Conservation (phyloP, 2,329 filamentous ascomycete species). For the Zymoseptoria tritici region DNA sequence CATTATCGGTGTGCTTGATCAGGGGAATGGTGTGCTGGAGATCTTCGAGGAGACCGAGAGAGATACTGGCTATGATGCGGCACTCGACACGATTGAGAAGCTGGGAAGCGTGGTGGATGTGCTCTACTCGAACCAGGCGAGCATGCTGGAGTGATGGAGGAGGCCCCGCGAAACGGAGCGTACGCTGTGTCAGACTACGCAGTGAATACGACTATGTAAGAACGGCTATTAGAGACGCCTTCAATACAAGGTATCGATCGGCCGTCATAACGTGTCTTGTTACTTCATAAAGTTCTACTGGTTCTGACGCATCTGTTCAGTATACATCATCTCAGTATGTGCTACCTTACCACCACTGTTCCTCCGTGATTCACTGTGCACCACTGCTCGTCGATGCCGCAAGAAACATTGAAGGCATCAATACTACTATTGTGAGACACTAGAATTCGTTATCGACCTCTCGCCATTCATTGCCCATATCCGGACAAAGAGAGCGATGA, state of each 20-base stretch:
- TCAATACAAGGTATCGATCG: not conserved
- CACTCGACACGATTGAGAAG: conserved; percentile 92
- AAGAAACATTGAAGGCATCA: too few relatives aligned
- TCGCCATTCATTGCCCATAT: too few relatives aligned
- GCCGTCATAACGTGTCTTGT: not conserved
- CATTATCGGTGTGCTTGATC: conserved; percentile 93
- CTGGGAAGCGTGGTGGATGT: conserved; percentile 95
- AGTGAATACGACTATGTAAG: not conserved
- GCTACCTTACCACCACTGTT: too few relatives aligned
- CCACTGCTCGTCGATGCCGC: too few relatives aligned
- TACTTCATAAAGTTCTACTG: not conserved
- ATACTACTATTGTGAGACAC: too few relatives aligned
- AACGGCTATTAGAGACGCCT: conserved; percentile 1
- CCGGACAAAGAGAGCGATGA: too few relatives aligned
- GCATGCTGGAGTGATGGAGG: conserved; percentile 70
- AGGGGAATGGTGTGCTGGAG: conserved; percentile 94
- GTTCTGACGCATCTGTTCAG: too few relatives aligned
- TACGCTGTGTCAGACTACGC: not conserved
- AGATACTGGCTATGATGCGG: conserved; percentile 89
- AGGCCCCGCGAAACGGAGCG: not conserved
- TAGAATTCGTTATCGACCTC: too few relatives aligned
- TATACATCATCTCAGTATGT: too few relatives aligned
- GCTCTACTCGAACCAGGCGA: conserved; percentile 95
- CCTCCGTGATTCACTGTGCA: too few relatives aligned
- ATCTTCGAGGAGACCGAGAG: conserved; percentile 93